Conservation (phyloP, 2,329 filamentous ascomycete genomes). For the Epichloe brachyelytri region DNA sequence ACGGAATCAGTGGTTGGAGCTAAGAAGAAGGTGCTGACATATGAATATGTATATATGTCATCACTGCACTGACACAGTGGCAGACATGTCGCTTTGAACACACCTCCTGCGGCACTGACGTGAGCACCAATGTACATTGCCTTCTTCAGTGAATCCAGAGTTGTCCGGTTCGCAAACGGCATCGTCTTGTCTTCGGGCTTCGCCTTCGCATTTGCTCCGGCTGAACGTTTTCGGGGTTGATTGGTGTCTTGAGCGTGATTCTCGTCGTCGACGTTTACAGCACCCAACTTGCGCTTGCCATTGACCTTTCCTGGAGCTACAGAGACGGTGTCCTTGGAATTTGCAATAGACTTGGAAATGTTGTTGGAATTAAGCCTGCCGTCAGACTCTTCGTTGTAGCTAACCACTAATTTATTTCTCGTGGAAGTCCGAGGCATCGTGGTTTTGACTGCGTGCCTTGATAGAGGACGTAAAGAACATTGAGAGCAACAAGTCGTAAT, state of each 20-base stretch:
- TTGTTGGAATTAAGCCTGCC: not conserved
- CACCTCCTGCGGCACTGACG: conserved; percentile 78
- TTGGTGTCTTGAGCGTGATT: conserved; percentile 11
- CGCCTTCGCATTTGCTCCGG: conserved; percentile 13
- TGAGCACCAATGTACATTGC: conserved; percentile 82
- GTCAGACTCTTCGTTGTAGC: conserved; percentile 19
- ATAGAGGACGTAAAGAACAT: not conserved
- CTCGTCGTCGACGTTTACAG: conserved; percentile 9
- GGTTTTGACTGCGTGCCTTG: not conserved
- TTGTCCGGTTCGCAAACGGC: conserved; percentile 58
- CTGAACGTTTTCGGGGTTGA: conserved; percentile 31
- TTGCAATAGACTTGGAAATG: conserved; percentile 8
- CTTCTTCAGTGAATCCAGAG: conserved; percentile 47
- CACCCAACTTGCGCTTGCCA: conserved; percentile 13
- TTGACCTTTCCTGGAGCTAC: conserved; percentile 1
- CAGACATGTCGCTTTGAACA: conserved; percentile 9
- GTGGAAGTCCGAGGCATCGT: conserved; percentile 23
- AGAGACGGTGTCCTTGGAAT: conserved; percentile 10
- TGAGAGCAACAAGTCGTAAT: not conserved
- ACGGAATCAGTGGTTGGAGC: no score
- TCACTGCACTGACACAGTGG: no score
- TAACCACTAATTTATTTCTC: conserved; percentile 19
- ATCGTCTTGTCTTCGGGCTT: conserved; percentile 30
- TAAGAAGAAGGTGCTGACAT: not conserved
- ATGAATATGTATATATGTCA: not conserved